Conservation (phyloP, 306 rosid genomes). For the Castanea crenata region DNA sequence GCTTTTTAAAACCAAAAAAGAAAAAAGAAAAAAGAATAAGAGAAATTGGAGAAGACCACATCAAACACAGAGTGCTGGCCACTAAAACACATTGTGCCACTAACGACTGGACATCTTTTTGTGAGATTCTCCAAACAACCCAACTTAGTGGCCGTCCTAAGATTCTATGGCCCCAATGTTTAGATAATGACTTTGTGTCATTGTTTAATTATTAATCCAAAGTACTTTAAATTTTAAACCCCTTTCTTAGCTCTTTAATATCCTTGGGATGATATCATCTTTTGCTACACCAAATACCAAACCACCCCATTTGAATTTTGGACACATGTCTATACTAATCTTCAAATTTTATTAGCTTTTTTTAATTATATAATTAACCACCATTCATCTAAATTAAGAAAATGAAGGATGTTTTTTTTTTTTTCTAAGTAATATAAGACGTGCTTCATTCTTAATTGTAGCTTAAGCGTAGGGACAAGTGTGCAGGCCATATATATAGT, state of each 20-base stretch:
- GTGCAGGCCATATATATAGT: conserved; percentile 24
- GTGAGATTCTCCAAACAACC: conserved; percentile 60
- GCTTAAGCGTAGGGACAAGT: conserved; percentile 27
- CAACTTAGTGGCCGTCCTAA: conserved; percentile 68
- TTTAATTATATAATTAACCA: neutral
- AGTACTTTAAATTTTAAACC: neutral
- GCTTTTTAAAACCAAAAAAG: conserved; percentile 6
- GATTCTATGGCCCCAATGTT: conserved; percentile 55
- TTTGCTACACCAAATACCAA: conserved; percentile 41
- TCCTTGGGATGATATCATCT: conserved; percentile 44
- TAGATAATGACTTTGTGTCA: conserved; percentile 41
- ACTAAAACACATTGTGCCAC: conserved; percentile 56
- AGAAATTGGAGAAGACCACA: conserved; percentile 23
- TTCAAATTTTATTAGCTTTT: neutral
- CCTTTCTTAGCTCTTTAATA: conserved; percentile 4
- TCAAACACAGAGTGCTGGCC: conserved; percentile 60
- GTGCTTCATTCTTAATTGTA: conserved; percentile 22
- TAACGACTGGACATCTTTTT: conserved; percentile 50
- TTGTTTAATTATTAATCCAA: conserved; percentile 7
- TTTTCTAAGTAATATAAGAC: neutral
- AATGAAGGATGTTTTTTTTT: neutral
- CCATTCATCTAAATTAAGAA: neutral
- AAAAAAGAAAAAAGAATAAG: neutral
- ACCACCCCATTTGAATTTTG: conserved; percentile 45
- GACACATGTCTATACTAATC: conserved; percentile 14